Conservation (phyloP, 305 asterid species). For the Solanum hybrid region DNA sequence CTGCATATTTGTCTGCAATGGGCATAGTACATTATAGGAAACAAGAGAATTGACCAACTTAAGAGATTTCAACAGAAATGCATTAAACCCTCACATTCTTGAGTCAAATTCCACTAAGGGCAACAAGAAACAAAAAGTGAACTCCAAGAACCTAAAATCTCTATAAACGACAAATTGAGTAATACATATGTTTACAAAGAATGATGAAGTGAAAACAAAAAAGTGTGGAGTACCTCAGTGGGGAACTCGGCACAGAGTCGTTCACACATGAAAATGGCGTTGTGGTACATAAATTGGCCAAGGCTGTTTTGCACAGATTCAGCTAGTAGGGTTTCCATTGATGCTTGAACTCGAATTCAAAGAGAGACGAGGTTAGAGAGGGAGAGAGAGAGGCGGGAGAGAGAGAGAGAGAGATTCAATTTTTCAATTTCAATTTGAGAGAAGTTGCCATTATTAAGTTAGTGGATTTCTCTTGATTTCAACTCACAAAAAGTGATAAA, state of each 20-base stretch:
- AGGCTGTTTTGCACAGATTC: conserved; percentile 67
- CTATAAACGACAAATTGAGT: not conserved
- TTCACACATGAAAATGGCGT: conserved; percentile 87
- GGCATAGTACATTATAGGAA: conserved; percentile 11
- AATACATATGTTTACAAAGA: not conserved
- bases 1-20: conserved; percentile 72
- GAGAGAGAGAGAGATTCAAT: not conserved
- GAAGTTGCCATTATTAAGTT: conserved; percentile 24
- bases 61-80: not conserved
- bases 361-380: not conserved
- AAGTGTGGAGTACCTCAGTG: too few relatives aligned
- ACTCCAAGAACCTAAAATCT: not conserved
- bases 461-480: conserved; percentile 11
- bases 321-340: conserved; percentile 66
- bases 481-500: not conserved
- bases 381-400: too few relatives aligned
- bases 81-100: not conserved
- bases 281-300: conserved; percentile 57
- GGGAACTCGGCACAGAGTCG: too few relatives aligned
- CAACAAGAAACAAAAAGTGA: not conserved
- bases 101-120: not conserved
- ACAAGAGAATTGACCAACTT: not conserved
- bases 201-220: too few relatives aligned
- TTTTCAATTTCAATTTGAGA: not conserved
- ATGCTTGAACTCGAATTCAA: not conserved